phyloP scores from a whole-genome alignment of 208 protist genomes.

The Lotmaria passim region DNA sequence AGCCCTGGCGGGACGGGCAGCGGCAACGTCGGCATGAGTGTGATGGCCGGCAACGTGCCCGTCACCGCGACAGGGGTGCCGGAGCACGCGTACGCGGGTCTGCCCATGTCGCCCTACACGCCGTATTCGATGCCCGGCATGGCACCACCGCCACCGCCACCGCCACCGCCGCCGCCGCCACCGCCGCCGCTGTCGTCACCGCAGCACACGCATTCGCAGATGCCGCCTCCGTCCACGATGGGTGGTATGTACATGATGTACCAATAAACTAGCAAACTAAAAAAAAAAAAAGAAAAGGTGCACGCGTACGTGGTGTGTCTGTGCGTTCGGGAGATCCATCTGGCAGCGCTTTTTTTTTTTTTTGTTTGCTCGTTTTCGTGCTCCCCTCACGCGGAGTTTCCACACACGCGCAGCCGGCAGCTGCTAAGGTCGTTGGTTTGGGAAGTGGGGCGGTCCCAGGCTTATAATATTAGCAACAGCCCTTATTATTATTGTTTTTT shows the following conservation, averaged over 20 bases:
- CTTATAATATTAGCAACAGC: not conserved
- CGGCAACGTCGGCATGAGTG: not conserved
- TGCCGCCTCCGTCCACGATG: not conserved
- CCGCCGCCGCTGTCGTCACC: not conserved
- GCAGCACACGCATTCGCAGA: not conserved
- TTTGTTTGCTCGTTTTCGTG: not conserved
- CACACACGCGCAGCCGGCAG: too few species aligned
- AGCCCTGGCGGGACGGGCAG: not conserved
- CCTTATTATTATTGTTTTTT: slow-evolving; percentile 11
- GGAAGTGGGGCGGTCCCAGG: too few species aligned
- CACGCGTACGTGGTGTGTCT: not conserved
- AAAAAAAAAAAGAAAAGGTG: not conserved
- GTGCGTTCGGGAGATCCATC: too few species aligned
- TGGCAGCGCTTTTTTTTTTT: not conserved
- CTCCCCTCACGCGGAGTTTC: too few species aligned
- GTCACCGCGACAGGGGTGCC: not conserved
- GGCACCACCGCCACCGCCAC: slow-evolving; percentile 1
- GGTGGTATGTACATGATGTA: slow-evolving; percentile 14
- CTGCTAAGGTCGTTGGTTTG: too few species aligned
- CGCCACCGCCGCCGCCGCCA: not conserved
- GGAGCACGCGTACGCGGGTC: not conserved
- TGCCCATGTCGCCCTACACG: not conserved
- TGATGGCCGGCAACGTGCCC: not conserved
- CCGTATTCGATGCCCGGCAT: slow-evolving; percentile 3
- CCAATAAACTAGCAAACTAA: too few species aligned